Base-by-base conservation (phyloP, 805 yeast species). In the Kodamaea leandrae region DNA sequence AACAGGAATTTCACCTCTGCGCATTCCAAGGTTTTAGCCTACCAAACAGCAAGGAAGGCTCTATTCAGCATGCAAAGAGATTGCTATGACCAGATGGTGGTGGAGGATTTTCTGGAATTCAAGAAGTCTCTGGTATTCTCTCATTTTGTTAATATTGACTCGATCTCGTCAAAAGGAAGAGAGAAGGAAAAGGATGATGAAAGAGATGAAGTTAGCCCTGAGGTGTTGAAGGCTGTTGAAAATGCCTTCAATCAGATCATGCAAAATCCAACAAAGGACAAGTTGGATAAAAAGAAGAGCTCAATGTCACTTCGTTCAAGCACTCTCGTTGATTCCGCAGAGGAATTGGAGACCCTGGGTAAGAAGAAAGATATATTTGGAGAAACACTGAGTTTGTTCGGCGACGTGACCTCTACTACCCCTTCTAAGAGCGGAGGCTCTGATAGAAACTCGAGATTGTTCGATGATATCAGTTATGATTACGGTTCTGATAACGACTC, bases 211-310 rank as follows among this genome's bases (percentile, higher is more conserved):
- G 21, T 18, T 21, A 69, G 75, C 37, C 69, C 71, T 3, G 66
- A 59, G 13, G 82, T 76, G 1, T 58, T 80, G 4, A 66, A 68
- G 39, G 86, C 87, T 0, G 84, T 83, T 14, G 86, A 82, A 52
- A 80, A 77, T 54, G 88, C 86, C 2, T 71, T 83, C 42, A 74
- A 73, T 19, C 78, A 80, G 46, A 81, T 83, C 24, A 76, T 77
- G 73, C 61, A 54, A 19, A 49, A 46, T 9, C 50, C 55, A 4
- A 18, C 12, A 3, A 38, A 32, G 4, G 29, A 38, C 20, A 32
- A 32, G 14, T 14, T 34, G 3, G 20, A 16, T 13, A 30, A 30
- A 21, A 32, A n/a, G 18, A 28, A 27, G 20, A 39, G 24, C 32
- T 23, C 23, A 14, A 15, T 15, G 19, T 40, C 24, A 4, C 20